A percentile compares a stretch with the other conserved stretches of the same genome.
Evolutionary conservation across 2,329 filamentous ascomycete species (phyloP).

Genomic region (Phialophora expanda): DNA sequence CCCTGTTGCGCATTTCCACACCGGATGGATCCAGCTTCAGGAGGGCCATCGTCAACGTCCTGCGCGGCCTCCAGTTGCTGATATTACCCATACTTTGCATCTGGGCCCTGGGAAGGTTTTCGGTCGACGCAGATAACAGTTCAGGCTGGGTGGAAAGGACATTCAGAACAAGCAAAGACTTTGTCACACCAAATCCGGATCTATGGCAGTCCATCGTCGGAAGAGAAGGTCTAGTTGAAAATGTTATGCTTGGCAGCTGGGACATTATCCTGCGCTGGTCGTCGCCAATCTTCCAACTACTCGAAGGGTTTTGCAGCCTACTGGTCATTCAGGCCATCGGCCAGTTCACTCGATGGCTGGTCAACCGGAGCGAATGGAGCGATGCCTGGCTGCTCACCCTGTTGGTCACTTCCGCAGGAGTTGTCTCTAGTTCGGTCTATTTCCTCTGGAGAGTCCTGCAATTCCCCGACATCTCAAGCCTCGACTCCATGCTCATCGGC

Average conservation of each 20-base stretch:
- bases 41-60: conserved; percentile 69
- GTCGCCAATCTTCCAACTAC: conserved; percentile 89
- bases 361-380: conserved; percentile 83
- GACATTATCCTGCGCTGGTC: conserved; percentile 87
- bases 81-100: conserved; percentile 86
- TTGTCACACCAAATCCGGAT: conserved; percentile 57
- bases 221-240: conserved; percentile 80
- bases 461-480: conserved; percentile 90
- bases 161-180: conserved; percentile 68
- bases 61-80: conserved; percentile 82
- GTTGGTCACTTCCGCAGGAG: conserved; percentile 82
- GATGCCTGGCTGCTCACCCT: conserved; percentile 97
- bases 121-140: conserved; percentile 77
- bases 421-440: conserved; percentile 92
- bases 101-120: conserved; percentile 94
- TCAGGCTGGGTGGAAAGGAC: conserved; percentile 82
- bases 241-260: conserved; percentile 81
- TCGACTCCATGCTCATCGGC: conserved; percentile 90
- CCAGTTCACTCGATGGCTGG: conserved; percentile 91
- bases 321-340: conserved; percentile 94
- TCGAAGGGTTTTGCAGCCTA: conserved; percentile 95
- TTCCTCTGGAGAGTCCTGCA: conserved; percentile 94
- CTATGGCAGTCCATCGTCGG: conserved; percentile 87
- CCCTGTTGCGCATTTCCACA: conserved; percentile 76
- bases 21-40: conserved; percentile 78